phyloP scores from a whole-genome alignment of 495 filamentous ascomycete species.

The Lasiosphaeriaceae sp. region DNA sequence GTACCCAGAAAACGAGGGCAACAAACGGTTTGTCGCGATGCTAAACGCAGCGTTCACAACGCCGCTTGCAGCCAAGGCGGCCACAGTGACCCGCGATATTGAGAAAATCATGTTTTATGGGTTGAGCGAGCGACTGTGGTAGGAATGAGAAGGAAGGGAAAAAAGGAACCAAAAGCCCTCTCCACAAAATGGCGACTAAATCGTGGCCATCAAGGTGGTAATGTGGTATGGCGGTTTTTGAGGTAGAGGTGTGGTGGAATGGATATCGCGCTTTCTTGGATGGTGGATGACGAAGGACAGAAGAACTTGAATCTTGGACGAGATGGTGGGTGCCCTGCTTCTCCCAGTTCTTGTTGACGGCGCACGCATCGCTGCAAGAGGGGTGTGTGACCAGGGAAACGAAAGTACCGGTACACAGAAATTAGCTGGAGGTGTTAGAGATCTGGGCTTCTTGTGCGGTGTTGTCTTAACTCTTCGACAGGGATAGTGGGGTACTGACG shows the following conservation, averaged over 20 bases:
- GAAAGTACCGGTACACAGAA: not conserved
- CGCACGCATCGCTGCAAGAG: not conserved
- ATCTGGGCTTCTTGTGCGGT: not conserved
- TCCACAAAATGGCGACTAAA: constrained; percentile 9
- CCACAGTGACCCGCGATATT: constrained; percentile 14
- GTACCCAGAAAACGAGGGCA: not conserved
- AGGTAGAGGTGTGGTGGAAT: constrained; percentile 1
- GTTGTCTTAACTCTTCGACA: not conserved
- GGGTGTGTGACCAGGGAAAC: not conserved
- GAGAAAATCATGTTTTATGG: constrained; percentile 20
- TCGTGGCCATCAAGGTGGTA: constrained; percentile 9
- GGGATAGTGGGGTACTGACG: not conserved
- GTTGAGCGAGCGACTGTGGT: constrained; percentile 16
- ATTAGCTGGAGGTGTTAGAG: not conserved
- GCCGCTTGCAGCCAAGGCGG: constrained; percentile 14
- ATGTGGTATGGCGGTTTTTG: not conserved
- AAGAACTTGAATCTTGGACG: not conserved
- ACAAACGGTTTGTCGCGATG: constrained; percentile 19
- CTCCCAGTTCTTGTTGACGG: not conserved
- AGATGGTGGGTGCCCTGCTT: not conserved
- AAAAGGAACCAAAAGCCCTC: constrained; percentile 10
- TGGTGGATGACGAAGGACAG: not conserved
- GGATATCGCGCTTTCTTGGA: not conserved
- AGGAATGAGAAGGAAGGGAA: not conserved
- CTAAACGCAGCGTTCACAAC: constrained; percentile 23